These are phyloP conservation scores for Saturnispora bothae DNA, from an alignment of 805 yeast species.

Conservation along the genomic window DNA sequence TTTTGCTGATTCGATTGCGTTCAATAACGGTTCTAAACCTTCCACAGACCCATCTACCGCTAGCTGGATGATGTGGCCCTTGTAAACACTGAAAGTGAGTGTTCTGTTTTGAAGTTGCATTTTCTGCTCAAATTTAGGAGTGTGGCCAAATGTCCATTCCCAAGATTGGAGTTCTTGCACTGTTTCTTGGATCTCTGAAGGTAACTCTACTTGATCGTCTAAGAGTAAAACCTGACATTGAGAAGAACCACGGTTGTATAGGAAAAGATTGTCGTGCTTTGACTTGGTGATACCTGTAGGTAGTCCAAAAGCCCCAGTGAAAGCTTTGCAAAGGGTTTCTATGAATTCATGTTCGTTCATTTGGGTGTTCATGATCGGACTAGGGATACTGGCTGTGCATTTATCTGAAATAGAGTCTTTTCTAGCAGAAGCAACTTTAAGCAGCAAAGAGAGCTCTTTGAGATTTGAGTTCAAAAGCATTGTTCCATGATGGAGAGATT, in stretches of 20 bases:
- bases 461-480: slow-evolving; percentile 69
- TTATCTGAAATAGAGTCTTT: slow-evolving; percentile 17
- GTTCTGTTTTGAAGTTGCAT: slow-evolving; percentile 30
- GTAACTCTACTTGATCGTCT: slow-evolving; percentile 19
- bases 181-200: slow-evolving; percentile 30
- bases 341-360: slow-evolving; percentile 38
- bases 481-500: slow-evolving; percentile 92
- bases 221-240: slow-evolving; percentile 19
- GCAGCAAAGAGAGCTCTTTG: slow-evolving; percentile 44
- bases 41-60: slow-evolving; percentile 7
- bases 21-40: slow-evolving; percentile 11
- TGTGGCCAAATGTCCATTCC: slow-evolving; percentile 67
- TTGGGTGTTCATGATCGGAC: slow-evolving; percentile 64
- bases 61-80: slow-evolving; percentile 28
- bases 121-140: slow-evolving; percentile 63
- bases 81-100: slow-evolving; percentile 37
- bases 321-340: slow-evolving; percentile 32
- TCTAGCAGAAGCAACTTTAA: slow-evolving; percentile 28
- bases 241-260: slow-evolving; percentile 6
- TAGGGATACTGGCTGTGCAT: slow-evolving; percentile 63
- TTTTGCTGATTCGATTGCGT: slow-evolving; percentile 1
- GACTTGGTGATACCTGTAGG: slow-evolving; percentile 11
- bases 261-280: slow-evolving; percentile 9
- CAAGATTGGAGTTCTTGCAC: slow-evolving; percentile 40
- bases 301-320: slow-evolving; percentile 25